Percentiles rank a stretch among this genome's conserved stretches.
These are phyloP conservation scores for Oldenlandia corymbosa DNA, from an alignment of 257 asterid species.

Conservation along the genomic window DNA sequence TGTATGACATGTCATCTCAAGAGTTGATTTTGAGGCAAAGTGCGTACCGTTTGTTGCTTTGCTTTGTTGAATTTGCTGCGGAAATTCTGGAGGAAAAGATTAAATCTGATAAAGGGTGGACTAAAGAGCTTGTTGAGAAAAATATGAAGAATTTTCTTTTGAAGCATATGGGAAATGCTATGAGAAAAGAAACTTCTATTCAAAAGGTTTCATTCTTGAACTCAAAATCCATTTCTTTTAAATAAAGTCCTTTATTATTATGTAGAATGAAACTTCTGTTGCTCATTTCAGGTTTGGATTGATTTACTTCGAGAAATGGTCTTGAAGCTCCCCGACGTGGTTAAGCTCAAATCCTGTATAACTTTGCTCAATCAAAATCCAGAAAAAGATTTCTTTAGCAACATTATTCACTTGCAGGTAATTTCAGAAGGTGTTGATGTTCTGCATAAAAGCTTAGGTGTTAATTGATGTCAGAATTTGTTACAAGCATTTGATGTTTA, in stretches of 20 bases:
- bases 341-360: conserved; percentile 54
- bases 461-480: not conserved
- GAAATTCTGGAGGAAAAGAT: conserved; percentile 39
- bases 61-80: conserved; percentile 61
- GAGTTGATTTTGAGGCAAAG: conserved; percentile 80
- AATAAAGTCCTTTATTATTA: too few species aligned
- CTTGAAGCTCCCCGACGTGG: conserved; percentile 64
- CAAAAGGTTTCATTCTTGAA: conserved; percentile 51
- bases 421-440: conserved; percentile 3
- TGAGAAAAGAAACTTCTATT: conserved; percentile 60
- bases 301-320: conserved; percentile 87
- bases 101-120: conserved; percentile 36
- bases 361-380: conserved; percentile 66
- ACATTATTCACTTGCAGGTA: conserved; percentile 86
- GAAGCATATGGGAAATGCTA: conserved; percentile 85
- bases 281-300: conserved; percentile 84
- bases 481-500: not conserved
- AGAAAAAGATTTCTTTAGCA: conserved; percentile 86
- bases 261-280: too few species aligned
- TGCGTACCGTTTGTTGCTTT: conserved; percentile 67
- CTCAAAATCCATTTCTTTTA: conserved; percentile 8
- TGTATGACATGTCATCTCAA: conserved; percentile 77
- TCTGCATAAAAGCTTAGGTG: not conserved
- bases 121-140: conserved; percentile 46
- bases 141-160: conserved; percentile 50